These are phyloP conservation scores for Sphagnum magellanicum DNA, from an alignment of 228 moss, liverwort and hornwort genomes.

Conservation along the genomic window DNA sequence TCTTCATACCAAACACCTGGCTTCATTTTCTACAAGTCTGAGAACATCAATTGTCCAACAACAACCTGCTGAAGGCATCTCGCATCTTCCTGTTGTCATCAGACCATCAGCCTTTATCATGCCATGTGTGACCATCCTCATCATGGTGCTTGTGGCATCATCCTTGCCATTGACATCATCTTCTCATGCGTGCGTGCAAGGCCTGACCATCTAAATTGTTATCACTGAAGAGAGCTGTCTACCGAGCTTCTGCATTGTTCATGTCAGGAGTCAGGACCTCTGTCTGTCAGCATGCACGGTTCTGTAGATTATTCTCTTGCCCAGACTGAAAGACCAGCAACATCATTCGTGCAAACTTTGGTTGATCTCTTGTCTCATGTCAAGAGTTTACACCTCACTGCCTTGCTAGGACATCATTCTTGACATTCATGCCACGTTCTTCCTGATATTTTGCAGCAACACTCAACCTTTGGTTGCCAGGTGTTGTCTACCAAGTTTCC, in stretches of 20 bases:
- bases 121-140: slow-evolving; percentile 19
- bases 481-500: slow-evolving; percentile 42
- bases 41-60: slow-evolving; percentile 46
- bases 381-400: slow-evolving; percentile 87
- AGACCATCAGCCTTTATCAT: slow-evolving; percentile 32
- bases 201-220: slow-evolving; percentile 68
- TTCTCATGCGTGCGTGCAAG: slow-evolving; percentile 58
- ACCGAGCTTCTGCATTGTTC: slow-evolving; percentile 15
- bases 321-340: slow-evolving; percentile 65
- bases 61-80: slow-evolving; percentile 48
- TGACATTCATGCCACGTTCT: slow-evolving; percentile 44
- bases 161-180: slow-evolving; percentile 32
- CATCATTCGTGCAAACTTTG: slow-evolving; percentile 85
- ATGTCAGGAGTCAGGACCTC: slow-evolving; percentile 43
- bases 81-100: slow-evolving; percentile 22
- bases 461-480: slow-evolving; percentile 67
- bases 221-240: slow-evolving; percentile 30
- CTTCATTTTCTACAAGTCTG: slow-evolving; percentile 14
- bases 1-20: slow-evolving; percentile 35
- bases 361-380: slow-evolving; percentile 77
- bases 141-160: slow-evolving; percentile 39
- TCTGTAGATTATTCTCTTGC: slow-evolving; percentile 44
- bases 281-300: slow-evolving; percentile 46
- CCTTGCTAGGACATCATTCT: slow-evolving; percentile 38
- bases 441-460: slow-evolving; percentile 88